Evolutionary conservation across 148 eudicot genomes (phyloP).

Genomic region (Silene conica): DNA sequence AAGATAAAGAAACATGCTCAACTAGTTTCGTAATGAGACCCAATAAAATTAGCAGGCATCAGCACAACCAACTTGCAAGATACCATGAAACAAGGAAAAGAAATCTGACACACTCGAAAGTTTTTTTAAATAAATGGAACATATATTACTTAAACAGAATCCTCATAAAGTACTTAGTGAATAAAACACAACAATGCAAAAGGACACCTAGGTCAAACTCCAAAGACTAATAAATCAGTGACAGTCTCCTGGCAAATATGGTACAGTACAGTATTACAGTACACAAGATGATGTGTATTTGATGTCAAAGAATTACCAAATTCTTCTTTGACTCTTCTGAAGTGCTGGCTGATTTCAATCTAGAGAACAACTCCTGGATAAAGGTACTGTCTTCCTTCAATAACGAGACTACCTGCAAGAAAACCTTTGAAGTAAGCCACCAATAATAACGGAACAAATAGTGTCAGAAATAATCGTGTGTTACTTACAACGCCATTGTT

Average conservation of each 20-base stretch:
- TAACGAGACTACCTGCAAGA: conserved; percentile 70
- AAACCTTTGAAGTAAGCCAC: conserved; percentile 6
- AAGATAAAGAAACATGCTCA: neutral
- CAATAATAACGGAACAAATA: conserved; percentile 1
- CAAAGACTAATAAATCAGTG: neutral
- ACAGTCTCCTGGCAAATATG: neutral
- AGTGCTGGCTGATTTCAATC: conserved; percentile 56
- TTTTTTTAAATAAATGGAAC: no score
- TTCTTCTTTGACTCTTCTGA: conserved; percentile 69
- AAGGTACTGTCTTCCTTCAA: conserved; percentile 80
- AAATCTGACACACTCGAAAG: neutral
- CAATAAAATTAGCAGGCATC: neutral
- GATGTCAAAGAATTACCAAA: conserved; percentile 47
- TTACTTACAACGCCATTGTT: conserved; percentile 84
- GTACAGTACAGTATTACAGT: neutral
- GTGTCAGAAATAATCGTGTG: neutral
- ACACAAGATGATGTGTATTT: neutral
- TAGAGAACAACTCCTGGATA: conserved; percentile 75
- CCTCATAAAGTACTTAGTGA: no score
- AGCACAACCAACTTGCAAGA: neutral
- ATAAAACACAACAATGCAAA: neutral
- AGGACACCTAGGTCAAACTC: neutral
- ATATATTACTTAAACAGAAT: neutral
- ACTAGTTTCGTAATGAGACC: neutral
- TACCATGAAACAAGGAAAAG: neutral